phyloP scores from a whole-genome alignment of 2,329 filamentous ascomycete genomes.

The Clarireedia homoeocarpa region DNA sequence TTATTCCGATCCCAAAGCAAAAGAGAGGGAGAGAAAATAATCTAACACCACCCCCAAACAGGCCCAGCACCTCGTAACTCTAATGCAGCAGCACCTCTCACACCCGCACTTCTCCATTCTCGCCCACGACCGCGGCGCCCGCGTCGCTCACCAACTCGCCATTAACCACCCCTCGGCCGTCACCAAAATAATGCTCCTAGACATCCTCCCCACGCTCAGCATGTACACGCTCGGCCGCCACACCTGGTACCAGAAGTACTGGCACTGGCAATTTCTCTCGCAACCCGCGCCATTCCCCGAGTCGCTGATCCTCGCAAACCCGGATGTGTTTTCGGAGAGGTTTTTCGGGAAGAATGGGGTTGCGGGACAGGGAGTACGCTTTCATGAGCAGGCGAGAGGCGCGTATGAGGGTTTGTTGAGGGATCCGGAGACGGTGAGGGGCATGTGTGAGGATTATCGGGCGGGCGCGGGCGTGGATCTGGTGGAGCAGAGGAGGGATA shows the following conservation, averaged over 20 bases:
- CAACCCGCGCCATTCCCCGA: constrained; percentile 45
- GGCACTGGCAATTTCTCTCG: constrained; percentile 53
- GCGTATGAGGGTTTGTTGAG: constrained; percentile 18
- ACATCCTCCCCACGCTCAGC: constrained; percentile 47
- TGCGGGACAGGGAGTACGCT: neutral
- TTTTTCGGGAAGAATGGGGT: constrained; percentile 26
- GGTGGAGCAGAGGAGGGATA: constrained; percentile 40
- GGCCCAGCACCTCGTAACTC: constrained; percentile 33
- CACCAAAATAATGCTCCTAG: constrained; percentile 37
- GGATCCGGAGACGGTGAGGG: constrained; percentile 36
- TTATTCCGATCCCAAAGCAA: neutral
- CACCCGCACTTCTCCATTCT: constrained; percentile 39
- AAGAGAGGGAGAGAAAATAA: no score
- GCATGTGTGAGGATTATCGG: constrained; percentile 49
- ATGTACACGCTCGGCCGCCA: constrained; percentile 41
- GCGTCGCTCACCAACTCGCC: constrained; percentile 46
- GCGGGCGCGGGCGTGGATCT: constrained; percentile 45
- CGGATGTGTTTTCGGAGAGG: constrained; percentile 34
- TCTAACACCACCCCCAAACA: neutral
- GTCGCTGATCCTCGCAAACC: constrained; percentile 34
- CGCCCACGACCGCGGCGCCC: constrained; percentile 49
- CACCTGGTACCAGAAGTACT: constrained; percentile 42
- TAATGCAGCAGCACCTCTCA: constrained; percentile 38
- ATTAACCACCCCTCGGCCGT: constrained; percentile 34
- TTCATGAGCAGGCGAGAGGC: constrained; percentile 15